phyloP scores from a whole-genome alignment of 2,329 filamentous ascomycete species.

The Oidium heveae region DNA sequence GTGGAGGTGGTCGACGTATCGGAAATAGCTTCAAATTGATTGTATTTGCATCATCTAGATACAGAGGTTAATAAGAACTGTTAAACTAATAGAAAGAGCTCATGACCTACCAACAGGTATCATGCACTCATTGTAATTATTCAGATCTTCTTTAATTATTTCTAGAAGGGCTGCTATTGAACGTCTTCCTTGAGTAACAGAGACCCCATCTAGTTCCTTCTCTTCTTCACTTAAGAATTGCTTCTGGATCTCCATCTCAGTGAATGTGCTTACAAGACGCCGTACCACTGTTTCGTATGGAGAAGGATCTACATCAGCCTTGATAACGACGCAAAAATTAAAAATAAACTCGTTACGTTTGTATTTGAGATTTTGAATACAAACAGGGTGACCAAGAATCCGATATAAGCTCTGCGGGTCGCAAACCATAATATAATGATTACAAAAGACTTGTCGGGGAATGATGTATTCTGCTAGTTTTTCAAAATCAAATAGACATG shows the following conservation, averaged over 20 bases:
- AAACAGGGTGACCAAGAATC: conserved; percentile 72
- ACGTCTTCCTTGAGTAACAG: conserved; percentile 25
- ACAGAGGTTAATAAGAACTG: neutral
- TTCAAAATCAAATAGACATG: conserved; percentile 59
- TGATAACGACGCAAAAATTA: conserved; percentile 76
- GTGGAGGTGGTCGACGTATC: conserved; percentile 48
- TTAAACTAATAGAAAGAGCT: neutral
- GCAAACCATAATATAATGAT: conserved; percentile 62
- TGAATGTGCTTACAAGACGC: conserved; percentile 64
- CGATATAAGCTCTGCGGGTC: conserved; percentile 44
- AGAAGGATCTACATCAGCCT: conserved; percentile 42
- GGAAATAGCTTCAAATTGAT: conserved; percentile 94
- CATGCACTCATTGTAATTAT: conserved; percentile 97
- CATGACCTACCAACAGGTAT: conserved; percentile 60
- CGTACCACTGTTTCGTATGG: conserved; percentile 68
- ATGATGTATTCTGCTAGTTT: conserved; percentile 83
- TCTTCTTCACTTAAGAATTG: conserved; percentile 48
- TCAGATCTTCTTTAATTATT: conserved; percentile 62
- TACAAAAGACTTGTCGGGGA: conserved; percentile 83
- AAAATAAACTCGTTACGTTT: conserved; percentile 93
- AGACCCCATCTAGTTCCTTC: conserved; percentile 20
- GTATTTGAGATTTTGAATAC: conserved; percentile 60
- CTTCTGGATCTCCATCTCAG: conserved; percentile 76
- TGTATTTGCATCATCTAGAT: conserved; percentile 64
- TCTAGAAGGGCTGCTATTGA: conserved; percentile 66